Evolutionary conservation across 1,284 basidiomycete genomes (phyloP).

Genomic region (Ganoderma multipileum): DNA sequence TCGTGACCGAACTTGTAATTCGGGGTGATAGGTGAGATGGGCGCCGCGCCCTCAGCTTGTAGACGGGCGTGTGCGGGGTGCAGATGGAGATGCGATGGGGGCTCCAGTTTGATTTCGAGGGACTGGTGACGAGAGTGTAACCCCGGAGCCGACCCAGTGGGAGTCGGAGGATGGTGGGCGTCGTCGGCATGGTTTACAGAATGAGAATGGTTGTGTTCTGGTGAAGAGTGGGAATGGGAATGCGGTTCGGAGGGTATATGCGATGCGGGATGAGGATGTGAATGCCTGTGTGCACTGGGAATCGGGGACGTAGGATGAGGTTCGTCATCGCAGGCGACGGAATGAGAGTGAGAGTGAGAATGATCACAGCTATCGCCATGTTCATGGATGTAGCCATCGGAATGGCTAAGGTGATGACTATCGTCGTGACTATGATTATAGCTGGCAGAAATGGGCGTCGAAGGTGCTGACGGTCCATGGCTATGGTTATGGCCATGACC

Average conservation of each 20-base stretch:
- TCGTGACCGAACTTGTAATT: slow-evolving; percentile 67
- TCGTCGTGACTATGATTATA: slow-evolving; percentile 20
- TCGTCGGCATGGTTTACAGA: slow-evolving; percentile 19
- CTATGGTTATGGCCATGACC: slow-evolving; percentile 45
- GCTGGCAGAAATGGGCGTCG: slow-evolving; percentile 23
- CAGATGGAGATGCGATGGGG: slow-evolving; percentile 23
- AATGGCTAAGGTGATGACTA: slow-evolving; percentile 3
- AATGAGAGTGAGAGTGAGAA: slow-evolving; percentile 32
- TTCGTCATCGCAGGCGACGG: slow-evolving; percentile 23
- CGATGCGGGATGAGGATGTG: slow-evolving; percentile 40
- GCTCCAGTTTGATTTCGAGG: slow-evolving; percentile 27
- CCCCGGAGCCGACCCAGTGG: slow-evolving; percentile 5
- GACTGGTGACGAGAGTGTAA: slow-evolving; percentile 29
- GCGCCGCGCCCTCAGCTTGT: slow-evolving; percentile 11
- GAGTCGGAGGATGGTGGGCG: slow-evolving; percentile 15
- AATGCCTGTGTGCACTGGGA: slow-evolving; percentile 26
- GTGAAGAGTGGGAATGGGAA: slow-evolving; percentile 40
- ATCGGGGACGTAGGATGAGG: slow-evolving; percentile 31
- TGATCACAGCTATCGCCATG: slow-evolving; percentile 30
- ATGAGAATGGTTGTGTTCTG: slow-evolving; percentile 35
- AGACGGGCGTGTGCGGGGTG: slow-evolving; percentile 24
- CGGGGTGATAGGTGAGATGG: slow-evolving; percentile 59
- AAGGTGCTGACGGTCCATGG: slow-evolving; percentile 36
- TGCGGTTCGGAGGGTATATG: slow-evolving; percentile 33
- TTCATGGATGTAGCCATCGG: slow-evolving; percentile 34